phyloP scores from a whole-genome alignment of 805 yeast species.

The Metschnikowia picachoensis region DNA sequence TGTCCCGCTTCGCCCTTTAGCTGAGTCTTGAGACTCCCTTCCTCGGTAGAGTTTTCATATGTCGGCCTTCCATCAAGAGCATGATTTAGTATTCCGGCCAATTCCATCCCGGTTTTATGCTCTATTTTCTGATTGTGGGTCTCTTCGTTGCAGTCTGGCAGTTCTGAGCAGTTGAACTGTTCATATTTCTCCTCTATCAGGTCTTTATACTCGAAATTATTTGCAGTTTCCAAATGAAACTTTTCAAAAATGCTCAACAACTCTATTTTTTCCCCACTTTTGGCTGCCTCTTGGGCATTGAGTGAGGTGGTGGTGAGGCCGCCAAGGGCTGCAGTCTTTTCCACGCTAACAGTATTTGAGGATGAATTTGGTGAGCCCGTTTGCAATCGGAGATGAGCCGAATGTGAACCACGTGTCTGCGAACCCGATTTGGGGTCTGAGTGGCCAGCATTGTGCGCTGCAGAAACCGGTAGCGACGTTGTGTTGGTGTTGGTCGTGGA shows the following conservation, averaged over 20 bases:
- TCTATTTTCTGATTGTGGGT: neutral
- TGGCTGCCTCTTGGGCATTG: slow-evolving; percentile 18
- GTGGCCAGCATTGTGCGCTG: slow-evolving; percentile 11
- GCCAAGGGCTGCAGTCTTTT: slow-evolving; percentile 1
- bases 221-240: slow-evolving; percentile 6
- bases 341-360: slow-evolving; percentile 8
- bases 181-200: slow-evolving; percentile 12
- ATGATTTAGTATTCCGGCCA: neutral
- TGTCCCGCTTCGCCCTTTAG: neutral
- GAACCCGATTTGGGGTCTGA: neutral
- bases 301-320: slow-evolving; percentile 22
- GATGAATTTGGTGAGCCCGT: slow-evolving; percentile 1
- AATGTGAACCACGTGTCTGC: neutral
- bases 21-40: too few species aligned
- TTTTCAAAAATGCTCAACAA: slow-evolving; percentile 11
- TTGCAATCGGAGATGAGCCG: slow-evolving; percentile 1
- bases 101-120: neutral
- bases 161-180: slow-evolving; percentile 4
- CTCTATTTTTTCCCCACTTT: slow-evolving; percentile 7
- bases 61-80: neutral
- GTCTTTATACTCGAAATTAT: slow-evolving; percentile 6
- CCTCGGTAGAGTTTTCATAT: neutral
- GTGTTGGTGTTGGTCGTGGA: slow-evolving; percentile 37
- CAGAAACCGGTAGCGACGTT: slow-evolving; percentile 15
- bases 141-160: neutral